A percentile compares a stretch with the other conserved stretches of the same genome.
These are phyloP conservation scores for Coemansia sp. DNA, from an alignment of 192 early-diverging fungal species.

Conservation along the genomic window DNA sequence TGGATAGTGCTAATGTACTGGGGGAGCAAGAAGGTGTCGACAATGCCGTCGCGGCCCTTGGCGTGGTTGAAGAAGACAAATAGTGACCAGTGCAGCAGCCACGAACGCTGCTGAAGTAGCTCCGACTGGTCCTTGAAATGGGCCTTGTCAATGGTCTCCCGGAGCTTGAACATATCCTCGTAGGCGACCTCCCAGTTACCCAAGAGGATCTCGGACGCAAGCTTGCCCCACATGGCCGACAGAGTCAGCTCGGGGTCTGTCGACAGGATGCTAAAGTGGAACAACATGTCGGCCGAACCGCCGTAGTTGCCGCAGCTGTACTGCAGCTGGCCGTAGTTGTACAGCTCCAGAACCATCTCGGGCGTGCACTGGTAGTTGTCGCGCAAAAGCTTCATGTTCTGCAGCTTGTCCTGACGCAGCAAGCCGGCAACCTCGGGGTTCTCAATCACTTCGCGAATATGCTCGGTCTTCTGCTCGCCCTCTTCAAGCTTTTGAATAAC, in stretches of 20 bases:
- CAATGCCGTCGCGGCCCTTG: slow-evolving; percentile 90
- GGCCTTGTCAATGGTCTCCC: slow-evolving; percentile 86
- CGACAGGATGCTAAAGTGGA: slow-evolving; percentile 93
- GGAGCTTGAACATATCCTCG: slow-evolving; percentile 85
- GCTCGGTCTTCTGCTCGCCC: slow-evolving; percentile 73
- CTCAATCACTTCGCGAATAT: slow-evolving; percentile 87
- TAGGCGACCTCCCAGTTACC: slow-evolving; percentile 93
- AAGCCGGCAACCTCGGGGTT: slow-evolving; percentile 87
- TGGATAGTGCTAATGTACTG: slow-evolving; percentile 98
- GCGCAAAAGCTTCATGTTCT: slow-evolving; percentile 85
- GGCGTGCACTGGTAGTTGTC: slow-evolving; percentile 89
- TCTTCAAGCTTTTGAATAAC: slow-evolving; percentile 75
- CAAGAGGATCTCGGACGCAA: slow-evolving; percentile 91
- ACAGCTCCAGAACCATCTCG: slow-evolving; percentile 85
- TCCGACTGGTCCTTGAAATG: slow-evolving; percentile 74
- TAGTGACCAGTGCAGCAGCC: slow-evolving; percentile 96
- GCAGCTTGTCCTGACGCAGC: slow-evolving; percentile 92
- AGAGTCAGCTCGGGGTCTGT: slow-evolving; percentile 83
- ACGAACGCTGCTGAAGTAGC: slow-evolving; percentile 90
- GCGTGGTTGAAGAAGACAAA: slow-evolving; percentile 99
- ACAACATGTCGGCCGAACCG: slow-evolving; percentile 89
- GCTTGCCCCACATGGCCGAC: slow-evolving; percentile 95
- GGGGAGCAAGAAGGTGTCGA: slow-evolving; percentile 90
- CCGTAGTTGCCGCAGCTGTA: slow-evolving; percentile 92
- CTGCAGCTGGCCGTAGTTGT: slow-evolving; percentile 88